Base-by-base conservation (phyloP, 2,329 filamentous ascomycete species). In the Exserohilum turcica region DNA sequence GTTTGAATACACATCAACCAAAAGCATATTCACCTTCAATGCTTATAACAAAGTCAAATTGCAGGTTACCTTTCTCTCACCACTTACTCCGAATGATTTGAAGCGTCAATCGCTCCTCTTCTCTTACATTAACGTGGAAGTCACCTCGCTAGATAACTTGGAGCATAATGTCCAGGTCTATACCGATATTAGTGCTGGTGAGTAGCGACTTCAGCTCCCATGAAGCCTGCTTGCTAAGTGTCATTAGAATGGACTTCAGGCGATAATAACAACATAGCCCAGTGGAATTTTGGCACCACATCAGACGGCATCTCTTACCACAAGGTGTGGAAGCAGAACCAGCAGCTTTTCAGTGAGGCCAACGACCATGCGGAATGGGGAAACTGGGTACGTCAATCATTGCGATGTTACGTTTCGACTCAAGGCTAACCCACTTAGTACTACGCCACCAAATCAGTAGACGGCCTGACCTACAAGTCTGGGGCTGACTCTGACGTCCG, bases 1-100 rank as follows among this genome's bases (percentile, higher is more conserved):
- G 0, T 86, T 85, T 66, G 80, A 85, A 52, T 91, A 91, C 69
- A 91, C 89, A 0, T 87, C 88, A 0, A 91, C 89, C 4, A 82
- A 80, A 66, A 90, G 86, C 63, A 84, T 83, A 19, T 92, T 91
- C 70, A 85, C 80, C 7, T 84, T 90, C 76, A 79, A 85, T 57
- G 85, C 88, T 12, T 85, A 72, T 32, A 80, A 80, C 24, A 81
- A 82, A 54, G 79, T 92, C 6, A 75, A 81, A 49, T 78, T 92
- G 78, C 88, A 81, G 15, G 80, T 88, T 47, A 88, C 84, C 0
- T 92, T 92, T 65, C 70, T 91, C 40, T 90, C 87, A 0, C 87
- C 89, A 0, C 79, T 92, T 13, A 87, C 83, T 15, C 85, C 87
- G 0, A 75, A 83, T 27, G 88, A 92, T 64, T 71, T 88, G 16